Conservation (phyloP, 1,284 basidiomycete species). For the Phylloboletellus chloephorus region DNA sequence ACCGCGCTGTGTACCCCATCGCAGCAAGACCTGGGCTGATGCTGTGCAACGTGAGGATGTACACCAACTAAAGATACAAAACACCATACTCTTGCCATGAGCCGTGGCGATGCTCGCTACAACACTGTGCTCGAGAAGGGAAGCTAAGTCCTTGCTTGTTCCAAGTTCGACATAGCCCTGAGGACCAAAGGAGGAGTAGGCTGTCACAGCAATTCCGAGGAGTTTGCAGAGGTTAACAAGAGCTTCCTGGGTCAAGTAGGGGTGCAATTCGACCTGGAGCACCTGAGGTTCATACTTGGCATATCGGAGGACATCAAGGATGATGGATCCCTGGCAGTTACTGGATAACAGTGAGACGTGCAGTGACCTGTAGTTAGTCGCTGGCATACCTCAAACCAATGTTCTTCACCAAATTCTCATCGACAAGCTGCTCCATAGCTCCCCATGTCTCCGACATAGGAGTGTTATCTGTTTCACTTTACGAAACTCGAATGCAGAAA, state of each 20-base stretch:
- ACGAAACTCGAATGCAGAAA: conserved; percentile 5
- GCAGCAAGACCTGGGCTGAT: conserved; percentile 61
- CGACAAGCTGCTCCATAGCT: conserved; percentile 70
- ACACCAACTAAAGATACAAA: not conserved
- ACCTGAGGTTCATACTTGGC: conserved; percentile 67
- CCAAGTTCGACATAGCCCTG: conserved; percentile 65
- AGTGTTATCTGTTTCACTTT: conserved; percentile 44
- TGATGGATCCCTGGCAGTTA: conserved; percentile 59
- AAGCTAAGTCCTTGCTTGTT: conserved; percentile 43
- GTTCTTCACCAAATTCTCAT: conserved; percentile 64
- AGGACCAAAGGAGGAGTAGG: conserved; percentile 74
- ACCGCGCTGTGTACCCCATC: conserved; percentile 74
- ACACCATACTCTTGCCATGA: conserved; percentile 49
- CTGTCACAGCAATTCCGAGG: conserved; percentile 66
- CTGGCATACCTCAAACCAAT: conserved; percentile 52
- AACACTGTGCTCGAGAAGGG: conserved; percentile 49
- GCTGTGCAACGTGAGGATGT: conserved; percentile 32
- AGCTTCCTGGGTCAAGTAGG: conserved; percentile 66
- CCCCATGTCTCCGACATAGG: conserved; percentile 73
- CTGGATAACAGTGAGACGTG: conserved; percentile 32
- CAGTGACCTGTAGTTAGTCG: not conserved
- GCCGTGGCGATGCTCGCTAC: conserved; percentile 46
- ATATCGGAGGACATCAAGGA: conserved; percentile 65
- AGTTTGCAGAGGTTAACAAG: conserved; percentile 56
- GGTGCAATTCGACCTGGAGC: conserved; percentile 75